A percentile compares a stretch with the other conserved stretches of the same genome.
phyloP scores from a whole-genome alignment of 768 basidiomycete species.

The Mycena vulgaris region DNA sequence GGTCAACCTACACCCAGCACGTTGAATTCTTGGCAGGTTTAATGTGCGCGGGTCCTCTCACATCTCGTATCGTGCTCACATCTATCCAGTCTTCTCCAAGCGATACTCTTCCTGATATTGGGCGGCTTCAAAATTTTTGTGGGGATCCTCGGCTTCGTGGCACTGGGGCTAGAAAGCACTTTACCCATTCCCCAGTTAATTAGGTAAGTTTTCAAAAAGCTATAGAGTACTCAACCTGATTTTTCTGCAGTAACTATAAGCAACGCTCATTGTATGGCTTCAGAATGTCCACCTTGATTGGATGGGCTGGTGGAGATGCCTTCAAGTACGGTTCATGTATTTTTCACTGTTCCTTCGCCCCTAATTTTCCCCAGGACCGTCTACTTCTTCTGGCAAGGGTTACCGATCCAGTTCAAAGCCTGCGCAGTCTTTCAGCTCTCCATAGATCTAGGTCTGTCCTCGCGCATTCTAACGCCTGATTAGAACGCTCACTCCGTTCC shows the following conservation, averaged over 20 bases:
- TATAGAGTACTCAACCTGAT: background rate
- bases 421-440: constrained; percentile 90
- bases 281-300: constrained; percentile 84
- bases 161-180: constrained; percentile 88
- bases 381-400: constrained; percentile 84
- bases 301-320: constrained; percentile 88
- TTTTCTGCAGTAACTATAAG: constrained; percentile 75
- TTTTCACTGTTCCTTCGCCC: constrained; percentile 11
- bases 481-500: constrained; percentile 36
- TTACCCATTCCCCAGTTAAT: constrained; percentile 89
- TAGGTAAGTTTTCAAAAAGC: constrained; percentile 63
- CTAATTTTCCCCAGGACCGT: constrained; percentile 64
- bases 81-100: constrained; percentile 68
- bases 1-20: constrained; percentile 83
- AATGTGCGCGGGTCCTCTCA: constrained; percentile 64
- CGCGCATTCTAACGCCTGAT: constrained; percentile 1
- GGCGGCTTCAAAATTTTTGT: constrained; percentile 74
- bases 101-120: constrained; percentile 84
- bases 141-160: constrained; percentile 78
- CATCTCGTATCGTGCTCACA: constrained; percentile 43
- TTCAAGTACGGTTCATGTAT: constrained; percentile 74
- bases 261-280: constrained; percentile 89
- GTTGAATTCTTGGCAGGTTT: constrained; percentile 87
- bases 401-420: constrained; percentile 85
- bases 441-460: constrained; percentile 77